These are phyloP conservation scores for Naganishia antarctica DNA, from an alignment of 768 basidiomycete genomes.

Conservation along the genomic window DNA sequence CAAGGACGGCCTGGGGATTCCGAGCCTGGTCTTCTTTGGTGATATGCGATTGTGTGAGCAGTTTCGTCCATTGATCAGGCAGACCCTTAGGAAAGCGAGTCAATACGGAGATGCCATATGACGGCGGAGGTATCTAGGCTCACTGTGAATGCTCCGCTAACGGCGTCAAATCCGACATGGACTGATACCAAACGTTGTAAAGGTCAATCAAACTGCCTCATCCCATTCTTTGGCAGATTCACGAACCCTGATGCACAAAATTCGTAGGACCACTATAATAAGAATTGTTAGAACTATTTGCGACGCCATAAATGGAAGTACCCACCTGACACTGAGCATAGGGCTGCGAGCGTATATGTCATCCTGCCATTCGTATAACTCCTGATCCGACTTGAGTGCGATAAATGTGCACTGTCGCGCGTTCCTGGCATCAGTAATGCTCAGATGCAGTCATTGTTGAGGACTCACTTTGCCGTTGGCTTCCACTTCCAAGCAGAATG, in stretches of 20 bases:
- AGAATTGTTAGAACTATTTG: background rate
- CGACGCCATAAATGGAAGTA: slow-evolving; percentile 34
- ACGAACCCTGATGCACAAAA: slow-evolving; percentile 75
- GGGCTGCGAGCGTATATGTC: slow-evolving; percentile 90
- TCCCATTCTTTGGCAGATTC: background rate
- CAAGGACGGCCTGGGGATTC: slow-evolving; percentile 93
- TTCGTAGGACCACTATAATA: slow-evolving; percentile 72
- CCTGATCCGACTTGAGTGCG: slow-evolving; percentile 62
- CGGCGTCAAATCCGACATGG: slow-evolving; percentile 93
- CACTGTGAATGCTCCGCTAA: slow-evolving; percentile 89
- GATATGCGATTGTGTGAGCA: slow-evolving; percentile 95
- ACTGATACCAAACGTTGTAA: slow-evolving; percentile 51
- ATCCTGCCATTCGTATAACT: slow-evolving; percentile 97
- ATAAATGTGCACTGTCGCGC: slow-evolving; percentile 63
- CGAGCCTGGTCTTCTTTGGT: slow-evolving; percentile 96
- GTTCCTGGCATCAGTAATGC: background rate
- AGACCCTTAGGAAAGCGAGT: slow-evolving; percentile 61
- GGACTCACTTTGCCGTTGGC: slow-evolving; percentile 66
- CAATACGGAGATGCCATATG: no score
- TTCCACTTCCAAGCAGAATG: slow-evolving; percentile 84
- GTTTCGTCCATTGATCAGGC: slow-evolving; percentile 93
- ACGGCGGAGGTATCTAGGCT: no score
- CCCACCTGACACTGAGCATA: slow-evolving; percentile 67
- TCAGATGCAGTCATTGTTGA: slow-evolving; percentile 43
- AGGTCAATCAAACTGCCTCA: background rate